Base-by-base conservation (phyloP, 1,284 basidiomycete genomes). In the Sanghuangporus sanghuang region DNA sequence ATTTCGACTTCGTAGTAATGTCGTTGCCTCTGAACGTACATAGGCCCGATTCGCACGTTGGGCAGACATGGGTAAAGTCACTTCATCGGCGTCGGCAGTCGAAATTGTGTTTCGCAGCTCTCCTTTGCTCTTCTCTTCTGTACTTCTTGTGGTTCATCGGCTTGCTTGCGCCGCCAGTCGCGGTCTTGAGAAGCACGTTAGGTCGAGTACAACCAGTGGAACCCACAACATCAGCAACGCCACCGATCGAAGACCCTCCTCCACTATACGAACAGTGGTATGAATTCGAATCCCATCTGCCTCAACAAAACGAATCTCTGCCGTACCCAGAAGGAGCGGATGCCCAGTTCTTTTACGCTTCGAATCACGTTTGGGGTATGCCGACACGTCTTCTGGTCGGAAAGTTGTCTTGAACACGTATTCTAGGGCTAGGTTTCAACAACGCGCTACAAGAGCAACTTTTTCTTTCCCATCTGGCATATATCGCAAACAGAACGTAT, bases 381-480 rank as follows among this genome's bases (percentile, higher is more conserved):
- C 49, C 23, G 6, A 8, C 8, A 2, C 11, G 16, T 21, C 18
- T 11, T 6, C 27, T 36, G 27, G n/a, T 27, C 35, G 11, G 9
- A 16, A 42, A 35, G 23, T 11, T 4, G 14, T 40, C 27, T 32
- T 59, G 38, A 59, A 16, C 52, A 39, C 14, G 14, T 58, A 14
- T 46, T 27, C n/a, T 42, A 60, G 56, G 57, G 16, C 53, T 62
- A 21, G 58, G 56, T 9, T 64, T 60, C 50, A 65, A 61, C 54
- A 62, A 63, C 23, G 60, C 38, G n/a, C 56, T 58, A n/a, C 62
- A 63, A 44, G 63, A 60, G 40, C 60, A 60, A 5, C 56, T 69
- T 38, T 62, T 68, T 27, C 62, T 66, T 39, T 57, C 62, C 12
- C 64, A 68, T 52, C 59, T 68, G 21, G 63, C 67, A 12, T 68